These are phyloP conservation scores for Sporothrix inflata DNA, from an alignment of 2,329 filamentous ascomycete species.

Conservation along the genomic window DNA sequence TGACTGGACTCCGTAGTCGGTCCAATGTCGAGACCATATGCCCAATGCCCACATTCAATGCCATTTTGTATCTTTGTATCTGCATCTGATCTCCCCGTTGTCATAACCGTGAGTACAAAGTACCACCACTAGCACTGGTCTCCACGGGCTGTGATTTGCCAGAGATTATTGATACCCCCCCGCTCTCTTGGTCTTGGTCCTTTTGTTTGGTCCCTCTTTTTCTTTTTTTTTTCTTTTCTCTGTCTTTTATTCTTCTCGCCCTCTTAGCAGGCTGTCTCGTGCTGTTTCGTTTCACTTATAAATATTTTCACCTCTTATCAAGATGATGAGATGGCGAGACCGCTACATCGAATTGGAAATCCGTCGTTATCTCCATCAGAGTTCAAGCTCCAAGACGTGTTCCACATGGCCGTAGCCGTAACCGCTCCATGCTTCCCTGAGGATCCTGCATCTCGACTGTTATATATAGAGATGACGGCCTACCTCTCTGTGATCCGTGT, in stretches of 20 bases:
- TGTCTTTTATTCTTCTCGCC: neutral
- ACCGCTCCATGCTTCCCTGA: neutral
- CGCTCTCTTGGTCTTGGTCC: neutral
- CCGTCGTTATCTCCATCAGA: neutral
- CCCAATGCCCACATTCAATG: neutral
- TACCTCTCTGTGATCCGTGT: neutral
- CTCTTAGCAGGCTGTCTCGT: neutral
- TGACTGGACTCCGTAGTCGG: neutral
- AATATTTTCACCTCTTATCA: conserved; percentile 5
- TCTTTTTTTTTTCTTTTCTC: neutral
- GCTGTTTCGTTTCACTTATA: neutral
- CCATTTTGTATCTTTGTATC: neutral
- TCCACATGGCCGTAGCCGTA: neutral
- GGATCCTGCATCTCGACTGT: neutral
- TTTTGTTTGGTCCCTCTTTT: neutral
- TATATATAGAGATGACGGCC: neutral
- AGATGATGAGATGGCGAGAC: neutral
- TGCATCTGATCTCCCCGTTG: neutral
- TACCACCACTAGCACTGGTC: neutral
- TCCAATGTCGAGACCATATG: neutral
- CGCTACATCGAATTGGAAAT: neutral
- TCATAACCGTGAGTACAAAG: conserved; percentile 11
- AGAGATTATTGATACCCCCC: conserved; percentile 25
- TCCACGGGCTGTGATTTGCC: conserved; percentile 22
- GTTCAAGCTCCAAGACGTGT: neutral